Percentiles rank a stretch among this genome's conserved stretches.
Evolutionary conservation across 306 rosid species (phyloP).

Genomic region (Glycine soja): DNA sequence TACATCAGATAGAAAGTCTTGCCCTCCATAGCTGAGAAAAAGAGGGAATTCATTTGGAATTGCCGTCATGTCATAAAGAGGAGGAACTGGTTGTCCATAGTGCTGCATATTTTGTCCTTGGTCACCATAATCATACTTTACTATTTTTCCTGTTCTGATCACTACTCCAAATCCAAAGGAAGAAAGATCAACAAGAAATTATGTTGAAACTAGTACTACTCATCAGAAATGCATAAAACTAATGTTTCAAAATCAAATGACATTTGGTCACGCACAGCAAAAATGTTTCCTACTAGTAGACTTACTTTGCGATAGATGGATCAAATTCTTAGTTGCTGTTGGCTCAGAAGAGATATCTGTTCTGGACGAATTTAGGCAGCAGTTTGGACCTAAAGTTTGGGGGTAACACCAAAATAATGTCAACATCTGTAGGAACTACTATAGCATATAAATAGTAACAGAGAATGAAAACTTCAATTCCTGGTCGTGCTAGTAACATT

Average conservation of each 20-base stretch:
- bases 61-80: conserved; percentile 57
- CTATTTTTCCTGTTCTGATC: conserved; percentile 60
- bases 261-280: not conserved
- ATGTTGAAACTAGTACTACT: not conserved
- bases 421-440: not conserved
- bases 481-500: not conserved
- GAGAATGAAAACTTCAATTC: conserved; percentile 9
- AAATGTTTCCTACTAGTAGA: not conserved
- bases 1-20: conserved; percentile 61
- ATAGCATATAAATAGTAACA: not conserved
- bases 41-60: conserved; percentile 71
- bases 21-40: conserved; percentile 62
- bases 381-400: conserved; percentile 70
- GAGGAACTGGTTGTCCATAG: conserved; percentile 71
- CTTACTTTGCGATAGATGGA: conserved; percentile 86
- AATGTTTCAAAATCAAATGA: conserved; percentile 23
- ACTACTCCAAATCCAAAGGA: conserved; percentile 50
- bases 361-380: conserved; percentile 69
- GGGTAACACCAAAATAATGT: not conserved
- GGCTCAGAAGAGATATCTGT: conserved; percentile 64
- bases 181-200: conserved; percentile 18
- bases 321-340: conserved; percentile 81
- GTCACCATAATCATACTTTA: conserved; percentile 62
- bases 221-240: not conserved
- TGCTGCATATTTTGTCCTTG: conserved; percentile 54